Conservation (phyloP, 768 basidiomycete species). For the Daedaleopsis sinensis region DNA sequence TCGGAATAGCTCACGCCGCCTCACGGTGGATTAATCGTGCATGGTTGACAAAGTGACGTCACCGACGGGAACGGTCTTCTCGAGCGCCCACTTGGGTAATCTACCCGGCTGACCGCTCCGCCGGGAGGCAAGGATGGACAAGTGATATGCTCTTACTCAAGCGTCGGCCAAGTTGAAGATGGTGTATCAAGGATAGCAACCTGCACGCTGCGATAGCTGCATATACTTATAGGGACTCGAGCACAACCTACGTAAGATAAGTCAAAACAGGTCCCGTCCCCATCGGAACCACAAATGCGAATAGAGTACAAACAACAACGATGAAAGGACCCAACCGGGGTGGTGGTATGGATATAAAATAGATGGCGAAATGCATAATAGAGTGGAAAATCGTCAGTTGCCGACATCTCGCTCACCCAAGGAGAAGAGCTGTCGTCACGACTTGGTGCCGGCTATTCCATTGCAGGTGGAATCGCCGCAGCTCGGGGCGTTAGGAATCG, state of each 20-base stretch:
- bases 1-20: no score
- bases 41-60: neutral
- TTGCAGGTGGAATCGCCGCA: constrained; percentile 11
- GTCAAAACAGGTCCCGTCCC: neutral
- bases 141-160: no score
- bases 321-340: neutral
- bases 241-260: neutral
- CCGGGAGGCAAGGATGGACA: no score
- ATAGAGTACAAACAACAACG: neutral
- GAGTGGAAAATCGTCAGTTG: no score
- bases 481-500: constrained; percentile 18
- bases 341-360: neutral
- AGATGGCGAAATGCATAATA: neutral
- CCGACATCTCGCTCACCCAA: neutral
- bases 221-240: neutral
- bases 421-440: neutral
- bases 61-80: neutral
- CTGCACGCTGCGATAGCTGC: neutral
- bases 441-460: constrained; percentile 6
- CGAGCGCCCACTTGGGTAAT: no score
- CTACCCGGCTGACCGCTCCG: no score
- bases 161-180: no score
- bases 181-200: neutral
- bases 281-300: neutral
- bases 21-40: no score